Conservation (phyloP, 2,329 filamentous ascomycete species). For the Aspergillus floridensis region DNA sequence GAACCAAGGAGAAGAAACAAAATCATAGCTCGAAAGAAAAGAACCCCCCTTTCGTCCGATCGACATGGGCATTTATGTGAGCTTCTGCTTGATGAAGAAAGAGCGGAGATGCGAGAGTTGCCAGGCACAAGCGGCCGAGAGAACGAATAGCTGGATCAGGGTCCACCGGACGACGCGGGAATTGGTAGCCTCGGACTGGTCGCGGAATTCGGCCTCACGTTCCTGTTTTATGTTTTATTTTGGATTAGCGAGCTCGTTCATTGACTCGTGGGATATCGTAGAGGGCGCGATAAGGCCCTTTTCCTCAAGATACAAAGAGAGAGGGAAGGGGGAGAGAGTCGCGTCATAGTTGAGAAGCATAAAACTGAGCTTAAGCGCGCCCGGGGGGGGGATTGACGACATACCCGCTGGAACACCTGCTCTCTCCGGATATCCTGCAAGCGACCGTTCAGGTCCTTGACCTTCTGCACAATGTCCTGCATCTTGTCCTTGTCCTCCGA, state of each 20-base stretch:
- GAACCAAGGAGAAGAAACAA: not conserved
- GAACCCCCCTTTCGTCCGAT: not conserved
- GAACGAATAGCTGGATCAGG: conserved; percentile 78
- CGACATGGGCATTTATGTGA: conserved; percentile 62
- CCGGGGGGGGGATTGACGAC: no score
- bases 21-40: not conserved
- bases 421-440: conserved; percentile 87
- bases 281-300: no score
- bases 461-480: conserved; percentile 79
- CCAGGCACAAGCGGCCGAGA: conserved; percentile 90
- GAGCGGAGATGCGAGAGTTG: conserved; percentile 91
- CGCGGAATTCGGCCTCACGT: conserved; percentile 95
- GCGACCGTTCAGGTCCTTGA: conserved; percentile 83
- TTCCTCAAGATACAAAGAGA: no score
- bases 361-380: no score
- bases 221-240: conserved; percentile 57
- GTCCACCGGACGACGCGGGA: conserved; percentile 91
- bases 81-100: conserved; percentile 99
- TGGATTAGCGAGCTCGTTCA: not conserved
- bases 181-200: conserved; percentile 94
- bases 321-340: no score
- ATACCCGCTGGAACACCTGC: conserved; percentile 91
- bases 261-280: no score
- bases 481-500: conserved; percentile 92
- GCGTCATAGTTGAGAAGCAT: no score